Evolutionary conservation across 768 basidiomycete species (phyloP), one percentile per base, ranked within the genome.

Genomic region (Hygrocybe coccinea): DNA sequence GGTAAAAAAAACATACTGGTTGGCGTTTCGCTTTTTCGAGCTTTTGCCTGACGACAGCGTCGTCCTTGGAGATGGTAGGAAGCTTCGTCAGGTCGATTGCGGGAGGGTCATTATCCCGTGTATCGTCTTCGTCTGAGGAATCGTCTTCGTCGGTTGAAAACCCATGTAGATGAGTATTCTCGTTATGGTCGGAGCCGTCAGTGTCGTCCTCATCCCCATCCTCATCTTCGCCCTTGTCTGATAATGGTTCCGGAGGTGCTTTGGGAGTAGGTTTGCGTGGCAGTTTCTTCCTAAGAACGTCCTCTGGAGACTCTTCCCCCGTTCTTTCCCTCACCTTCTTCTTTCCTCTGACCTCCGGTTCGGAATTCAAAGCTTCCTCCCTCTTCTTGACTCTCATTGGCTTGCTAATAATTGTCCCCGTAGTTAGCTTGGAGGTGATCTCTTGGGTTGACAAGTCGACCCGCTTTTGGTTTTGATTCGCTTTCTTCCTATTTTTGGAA

Each of bases 31-130:
- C 83, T 48, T 77, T 80, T 55, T 81, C 81, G 3, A 85, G 69
- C 64, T 78, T 85, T 60, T 73, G 73, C 60, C 87, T 84, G 11
- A 97, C 87, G 1, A 76, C 81, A 41, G 78, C 85, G 65, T 95
- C 93, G 66, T 95, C 92, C 65, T 93, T 95, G 22, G 89, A 88
- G 22, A 93, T 75, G 0, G 90, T 93, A 1, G 94, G 95, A 37
- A 97, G 76, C 62, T 83, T 85, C 22, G 66, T 73, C 24, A 93
- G 72, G 59, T 94, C 87, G 41, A 94, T 69, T 10, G 76, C 75
- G 10, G 76, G 69, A 14, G 73, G 70, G 51, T 82, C 80, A 2
- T 74, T 79, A 60, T 76, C 79, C 57, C 5, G 39, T 3, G 10
- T 22, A 19, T 29, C 29, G 29, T 90, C 89, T 22, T 91, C 92